phyloP scores from a whole-genome alignment of 169 alveolate species.

The Eimeria maxima region DNA sequence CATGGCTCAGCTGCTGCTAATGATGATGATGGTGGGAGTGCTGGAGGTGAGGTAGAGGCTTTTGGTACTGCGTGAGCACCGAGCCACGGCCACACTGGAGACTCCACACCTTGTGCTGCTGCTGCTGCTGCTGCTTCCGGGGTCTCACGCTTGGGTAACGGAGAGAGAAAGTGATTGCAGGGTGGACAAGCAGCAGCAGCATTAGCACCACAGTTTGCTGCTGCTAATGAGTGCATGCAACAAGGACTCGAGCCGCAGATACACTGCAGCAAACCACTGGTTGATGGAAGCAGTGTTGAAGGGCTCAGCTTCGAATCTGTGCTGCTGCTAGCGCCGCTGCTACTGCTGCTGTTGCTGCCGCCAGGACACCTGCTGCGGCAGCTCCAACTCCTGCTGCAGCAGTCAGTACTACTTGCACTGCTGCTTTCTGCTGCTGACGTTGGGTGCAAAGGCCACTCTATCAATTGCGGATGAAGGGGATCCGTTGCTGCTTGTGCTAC shows the following conservation, averaged over 20 bases:
- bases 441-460: conserved; percentile 59
- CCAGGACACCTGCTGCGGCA: conserved; percentile 59
- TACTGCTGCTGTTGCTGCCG: conserved; percentile 50
- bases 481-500: conserved; percentile 41
- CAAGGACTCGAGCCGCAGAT: conserved; percentile 20
- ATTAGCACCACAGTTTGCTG: neutral
- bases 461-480: neutral
- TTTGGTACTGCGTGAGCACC: neutral
- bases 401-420: conserved; percentile 27
- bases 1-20: conserved; percentile 28
- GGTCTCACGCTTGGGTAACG: conserved; percentile 30
- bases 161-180: neutral
- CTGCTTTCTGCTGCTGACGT: conserved; percentile 15
- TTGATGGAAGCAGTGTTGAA: neutral
- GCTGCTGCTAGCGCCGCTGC: conserved; percentile 30
- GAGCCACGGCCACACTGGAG: conserved; percentile 65
- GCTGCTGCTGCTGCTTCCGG: conserved; percentile 58
- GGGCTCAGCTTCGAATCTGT: conserved; percentile 15
- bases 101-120: neutral
- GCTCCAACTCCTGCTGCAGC: conserved; percentile 68
- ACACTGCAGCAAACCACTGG: conserved; percentile 47
- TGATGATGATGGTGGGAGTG: neutral
- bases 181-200: conserved; percentile 23
- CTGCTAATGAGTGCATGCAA: neutral
- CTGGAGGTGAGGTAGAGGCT: neutral